These are phyloP conservation scores for Hura crepitans DNA, from an alignment of 441 rosid species.

Conservation along the genomic window DNA sequence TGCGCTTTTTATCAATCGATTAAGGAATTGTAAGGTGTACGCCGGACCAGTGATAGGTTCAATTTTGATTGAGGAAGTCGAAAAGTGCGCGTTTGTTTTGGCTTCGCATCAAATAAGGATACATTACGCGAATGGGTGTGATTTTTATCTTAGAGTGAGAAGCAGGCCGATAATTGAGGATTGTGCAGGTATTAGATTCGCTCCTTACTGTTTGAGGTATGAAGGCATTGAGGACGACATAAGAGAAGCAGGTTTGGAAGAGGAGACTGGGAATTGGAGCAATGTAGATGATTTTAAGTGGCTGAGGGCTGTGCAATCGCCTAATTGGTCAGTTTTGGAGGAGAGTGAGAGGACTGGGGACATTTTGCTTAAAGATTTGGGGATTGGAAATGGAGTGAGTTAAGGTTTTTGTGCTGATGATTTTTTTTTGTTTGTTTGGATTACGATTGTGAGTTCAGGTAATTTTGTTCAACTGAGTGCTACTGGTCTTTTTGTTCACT, in stretches of 20 bases:
- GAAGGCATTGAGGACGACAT: constrained; percentile 61
- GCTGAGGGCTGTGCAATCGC: constrained; percentile 75
- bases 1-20: constrained; percentile 51
- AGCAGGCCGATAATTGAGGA: constrained; percentile 86
- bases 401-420: constrained; percentile 2
- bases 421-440: neutral
- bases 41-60: constrained; percentile 75
- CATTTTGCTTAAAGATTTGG: constrained; percentile 32
- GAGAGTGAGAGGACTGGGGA: constrained; percentile 44
- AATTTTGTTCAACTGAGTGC: neutral
- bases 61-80: constrained; percentile 69
- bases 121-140: constrained; percentile 52
- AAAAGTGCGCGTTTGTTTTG: constrained; percentile 55
- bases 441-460: constrained; percentile 6
- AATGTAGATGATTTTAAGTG: constrained; percentile 91
- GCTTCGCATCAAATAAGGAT: constrained; percentile 91
- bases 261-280: constrained; percentile 65
- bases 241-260: constrained; percentile 50
- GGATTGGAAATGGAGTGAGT: constrained; percentile 10
- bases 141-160: constrained; percentile 76
- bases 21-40: constrained; percentile 52
- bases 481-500: neutral
- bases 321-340: constrained; percentile 74
- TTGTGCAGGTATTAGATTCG: constrained; percentile 54
- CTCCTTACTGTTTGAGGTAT: constrained; percentile 65